Conservation (phyloP, 495 filamentous ascomycete species). For the Hypoxylon crocopeplum region DNA sequence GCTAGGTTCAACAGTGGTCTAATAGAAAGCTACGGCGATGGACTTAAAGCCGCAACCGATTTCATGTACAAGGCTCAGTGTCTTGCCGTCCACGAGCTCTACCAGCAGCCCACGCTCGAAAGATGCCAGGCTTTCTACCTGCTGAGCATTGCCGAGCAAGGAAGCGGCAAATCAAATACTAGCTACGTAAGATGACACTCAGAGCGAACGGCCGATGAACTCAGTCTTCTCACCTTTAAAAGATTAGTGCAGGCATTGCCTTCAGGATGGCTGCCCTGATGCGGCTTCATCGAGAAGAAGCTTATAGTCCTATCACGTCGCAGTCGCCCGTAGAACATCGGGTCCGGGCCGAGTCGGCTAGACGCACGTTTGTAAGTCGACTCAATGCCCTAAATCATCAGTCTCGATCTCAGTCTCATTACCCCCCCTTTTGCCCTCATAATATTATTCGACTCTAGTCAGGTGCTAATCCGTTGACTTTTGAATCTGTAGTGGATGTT, state of each 20-base stretch:
- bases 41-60: conserved; percentile 52
- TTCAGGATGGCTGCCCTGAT: conserved; percentile 59
- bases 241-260: conserved; percentile 60
- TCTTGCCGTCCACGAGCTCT: conserved; percentile 55
- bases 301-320: conserved; percentile 48
- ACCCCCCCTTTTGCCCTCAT: neutral
- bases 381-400: neutral
- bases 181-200: conserved; percentile 49
- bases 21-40: conserved; percentile 50
- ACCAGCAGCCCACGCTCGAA: conserved; percentile 56
- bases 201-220: neutral
- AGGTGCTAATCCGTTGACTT: conserved; percentile 2
- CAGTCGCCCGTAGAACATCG: conserved; percentile 46
- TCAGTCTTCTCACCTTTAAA: conserved; percentile 31
- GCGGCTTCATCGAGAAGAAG: conserved; percentile 59
- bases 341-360: conserved; percentile 52
- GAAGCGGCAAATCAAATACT: conserved; percentile 52
- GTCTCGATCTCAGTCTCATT: neutral
- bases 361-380: conserved; percentile 53
- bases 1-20: conserved; percentile 55
- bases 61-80: conserved; percentile 56
- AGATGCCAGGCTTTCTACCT: conserved; percentile 60
- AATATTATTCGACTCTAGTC: neutral
- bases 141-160: conserved; percentile 59
- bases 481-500: conserved; percentile 53